These are phyloP conservation scores for Immersiella caudata DNA, from an alignment of 495 filamentous ascomycete genomes.

Conservation along the genomic window DNA sequence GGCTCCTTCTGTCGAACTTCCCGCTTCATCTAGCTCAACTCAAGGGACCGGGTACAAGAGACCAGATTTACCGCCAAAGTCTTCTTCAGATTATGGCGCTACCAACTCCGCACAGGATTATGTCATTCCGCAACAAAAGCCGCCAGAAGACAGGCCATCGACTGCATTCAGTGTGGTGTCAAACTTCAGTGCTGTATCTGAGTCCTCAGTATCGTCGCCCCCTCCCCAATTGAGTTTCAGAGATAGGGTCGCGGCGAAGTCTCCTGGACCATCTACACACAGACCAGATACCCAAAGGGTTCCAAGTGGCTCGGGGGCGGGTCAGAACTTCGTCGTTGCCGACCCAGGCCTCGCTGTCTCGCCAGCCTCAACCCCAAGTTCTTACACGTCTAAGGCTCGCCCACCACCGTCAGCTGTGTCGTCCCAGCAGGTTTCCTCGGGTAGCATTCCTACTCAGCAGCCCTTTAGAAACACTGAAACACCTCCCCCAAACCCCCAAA, in stretches of 20 bases:
- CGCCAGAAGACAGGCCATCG: conserved; percentile 5
- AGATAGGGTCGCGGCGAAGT: not conserved
- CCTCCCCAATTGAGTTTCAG: conserved; percentile 2
- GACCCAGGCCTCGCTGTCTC: not conserved
- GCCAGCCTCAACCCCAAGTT: not conserved
- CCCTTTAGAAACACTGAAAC: not conserved
- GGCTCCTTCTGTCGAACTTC: not conserved
- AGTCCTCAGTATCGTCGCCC: not conserved
- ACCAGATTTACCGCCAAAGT: no score
- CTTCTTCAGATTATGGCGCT: no score
- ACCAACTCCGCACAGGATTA: not conserved
- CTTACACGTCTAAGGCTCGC: not conserved
- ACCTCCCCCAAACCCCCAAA: not conserved
- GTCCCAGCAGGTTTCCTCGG: not conserved
- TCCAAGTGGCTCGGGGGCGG: not conserved
- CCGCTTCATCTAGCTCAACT: not conserved
- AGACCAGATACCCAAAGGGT: not conserved
- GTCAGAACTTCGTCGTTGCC: not conserved
- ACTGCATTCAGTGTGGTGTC: conserved; percentile 8
- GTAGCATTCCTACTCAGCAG: not conserved
- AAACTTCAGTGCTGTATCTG: conserved; percentile 15
- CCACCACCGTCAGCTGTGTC: not conserved
- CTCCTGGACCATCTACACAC: not conserved
- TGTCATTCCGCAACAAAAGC: not conserved
- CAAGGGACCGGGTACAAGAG: no score